Base-by-base conservation (phyloP, 1,284 basidiomycete genomes). In the Leucoagaricus sp. region DNA sequence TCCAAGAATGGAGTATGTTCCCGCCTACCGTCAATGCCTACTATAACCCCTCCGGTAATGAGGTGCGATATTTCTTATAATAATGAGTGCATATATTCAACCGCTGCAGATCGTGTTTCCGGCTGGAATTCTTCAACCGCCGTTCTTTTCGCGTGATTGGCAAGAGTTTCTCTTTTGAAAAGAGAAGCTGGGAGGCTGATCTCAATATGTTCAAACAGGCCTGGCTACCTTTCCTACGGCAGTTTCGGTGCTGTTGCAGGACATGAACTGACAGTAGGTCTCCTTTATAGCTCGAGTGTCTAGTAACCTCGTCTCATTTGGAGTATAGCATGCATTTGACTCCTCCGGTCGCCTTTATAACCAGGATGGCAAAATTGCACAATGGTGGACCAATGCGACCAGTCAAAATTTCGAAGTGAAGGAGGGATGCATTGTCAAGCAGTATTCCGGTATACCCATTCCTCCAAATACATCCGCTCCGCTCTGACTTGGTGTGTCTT, bases 61-160 rank as follows among this genome's bases (percentile, higher is more conserved):
- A 91, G 75, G 88, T 89, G 57, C 31, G 65, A 26, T 46, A 19
- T 33, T 51, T 3, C 49, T 26, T 55, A 25, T 17, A 10, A 65
- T 61, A 4, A n/a, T 19, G 2, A 2, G 6, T 8, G 21, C 13
- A 10, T 9, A 13, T 21, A 13, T 13, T 23, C 36, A 10, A 19
- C 19, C 15, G 17, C n/a, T 5, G 55, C 74, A 96, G 87, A 96
- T 98, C 57, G 93, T 96, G 15, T 98, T 99, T 79, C 96, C 96
- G 3, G 96, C 96, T 13, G 96, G 96, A 36, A 96, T 98, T 67
- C 75, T 98, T 41, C 93, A 91, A 65, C 87, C 92, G 2, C 95
- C 95, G 0, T 98, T 96, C 84, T 98, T 97, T 80, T 84, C 84
- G 12, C 77, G 84, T 55, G 77, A 86, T 57, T 97, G 94, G 93